phyloP scores from a whole-genome alignment of 1,284 basidiomycete species.

The Austropuccinia psidii region DNA sequence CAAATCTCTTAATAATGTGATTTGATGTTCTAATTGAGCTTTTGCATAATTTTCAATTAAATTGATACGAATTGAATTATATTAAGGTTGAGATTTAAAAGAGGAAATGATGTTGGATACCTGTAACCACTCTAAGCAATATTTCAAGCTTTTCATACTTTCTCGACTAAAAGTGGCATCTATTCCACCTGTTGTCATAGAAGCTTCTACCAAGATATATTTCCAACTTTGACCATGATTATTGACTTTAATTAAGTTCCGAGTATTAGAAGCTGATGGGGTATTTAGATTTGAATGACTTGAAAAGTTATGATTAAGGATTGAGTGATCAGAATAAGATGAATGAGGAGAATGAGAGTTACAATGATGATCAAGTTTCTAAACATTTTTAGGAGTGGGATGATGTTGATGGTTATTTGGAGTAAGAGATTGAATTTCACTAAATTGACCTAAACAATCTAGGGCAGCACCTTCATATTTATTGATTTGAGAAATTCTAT shows the following conservation, averaged over 20 bases:
- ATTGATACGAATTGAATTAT: too few species aligned
- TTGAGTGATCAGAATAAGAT: too few species aligned
- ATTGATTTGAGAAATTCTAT: constrained; percentile 60
- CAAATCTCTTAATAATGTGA: constrained; percentile 70
- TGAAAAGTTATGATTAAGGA: too few species aligned
- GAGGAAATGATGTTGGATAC: too few species aligned
- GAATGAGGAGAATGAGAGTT: not conserved
- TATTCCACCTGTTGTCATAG: constrained; percentile 58
- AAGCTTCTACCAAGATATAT: constrained; percentile 71
- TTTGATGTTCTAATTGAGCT: constrained; percentile 75
- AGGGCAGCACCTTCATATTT: constrained; percentile 79
- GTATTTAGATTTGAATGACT: constrained; percentile 5
- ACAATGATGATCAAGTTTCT: too few species aligned
- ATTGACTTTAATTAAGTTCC: constrained; percentile 37
- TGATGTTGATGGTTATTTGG: constrained; percentile 27
- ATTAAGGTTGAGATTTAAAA: too few species aligned
- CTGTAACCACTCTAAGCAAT: constrained; percentile 81
- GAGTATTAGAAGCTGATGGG: constrained; percentile 38
- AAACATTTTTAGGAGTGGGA: not conserved
- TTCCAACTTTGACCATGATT: constrained; percentile 73
- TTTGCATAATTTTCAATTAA: constrained; percentile 64
- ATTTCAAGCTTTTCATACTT: constrained; percentile 74
- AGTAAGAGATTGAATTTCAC: too few species aligned
- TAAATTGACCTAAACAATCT: constrained; percentile 58
- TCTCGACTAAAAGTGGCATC: constrained; percentile 80